Conservation (phyloP, 345 rosid species). For the Citrus sp. region DNA sequence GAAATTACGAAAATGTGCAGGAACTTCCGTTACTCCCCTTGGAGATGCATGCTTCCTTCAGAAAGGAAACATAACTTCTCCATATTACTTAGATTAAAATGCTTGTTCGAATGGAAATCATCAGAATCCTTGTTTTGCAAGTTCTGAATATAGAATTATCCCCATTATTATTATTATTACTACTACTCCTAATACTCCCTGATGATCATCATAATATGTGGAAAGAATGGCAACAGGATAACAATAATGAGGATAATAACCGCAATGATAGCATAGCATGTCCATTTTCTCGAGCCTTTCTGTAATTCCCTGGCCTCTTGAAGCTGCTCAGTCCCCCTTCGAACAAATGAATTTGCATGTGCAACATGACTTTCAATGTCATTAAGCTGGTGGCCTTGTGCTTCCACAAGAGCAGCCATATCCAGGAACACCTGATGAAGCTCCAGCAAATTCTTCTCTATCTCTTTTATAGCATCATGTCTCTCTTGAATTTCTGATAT, state of each 20-base stretch:
- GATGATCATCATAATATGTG: slow-evolving; percentile 15
- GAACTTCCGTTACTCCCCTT: neutral
- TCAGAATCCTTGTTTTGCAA: neutral
- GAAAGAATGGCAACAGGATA: slow-evolving; percentile 48
- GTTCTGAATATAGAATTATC: neutral
- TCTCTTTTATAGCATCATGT: slow-evolving; percentile 78
- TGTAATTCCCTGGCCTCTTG: slow-evolving; percentile 68
- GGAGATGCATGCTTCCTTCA: neutral
- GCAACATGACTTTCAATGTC: slow-evolving; percentile 79
- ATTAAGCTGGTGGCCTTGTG: slow-evolving; percentile 84
- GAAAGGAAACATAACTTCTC: neutral
- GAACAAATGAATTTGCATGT: slow-evolving; percentile 76
- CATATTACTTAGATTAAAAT: neutral
- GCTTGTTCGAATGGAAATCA: slow-evolving; percentile 9
- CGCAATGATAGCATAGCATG: slow-evolving; percentile 54
- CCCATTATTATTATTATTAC: neutral
- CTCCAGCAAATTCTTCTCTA: slow-evolving; percentile 77
- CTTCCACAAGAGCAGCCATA: slow-evolving; percentile 83
- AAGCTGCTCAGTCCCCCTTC: slow-evolving; percentile 63
- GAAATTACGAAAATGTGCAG: neutral
- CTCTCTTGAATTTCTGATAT: slow-evolving; percentile 88
- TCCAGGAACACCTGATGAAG: slow-evolving; percentile 84
- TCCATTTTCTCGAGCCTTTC: slow-evolving; percentile 79
- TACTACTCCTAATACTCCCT: neutral
- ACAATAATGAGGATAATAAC: slow-evolving; percentile 35